A percentile compares a stretch with the other conserved stretches of the same genome.
Evolutionary conservation across 169 alveolate genomes (phyloP).

Genomic region (Cryptosporidium parvum): DNA sequence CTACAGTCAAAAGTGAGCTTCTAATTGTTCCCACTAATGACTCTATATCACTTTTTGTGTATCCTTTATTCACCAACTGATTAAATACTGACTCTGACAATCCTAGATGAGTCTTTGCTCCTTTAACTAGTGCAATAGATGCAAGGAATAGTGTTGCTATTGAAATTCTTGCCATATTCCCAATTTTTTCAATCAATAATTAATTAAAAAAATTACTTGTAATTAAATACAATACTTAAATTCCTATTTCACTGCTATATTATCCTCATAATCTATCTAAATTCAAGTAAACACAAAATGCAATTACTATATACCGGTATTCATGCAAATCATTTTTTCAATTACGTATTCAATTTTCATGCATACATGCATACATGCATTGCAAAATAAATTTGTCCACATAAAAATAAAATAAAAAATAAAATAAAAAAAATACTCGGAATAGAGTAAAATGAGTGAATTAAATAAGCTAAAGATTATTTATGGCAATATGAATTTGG

Average conservation of each 20-base stretch:
- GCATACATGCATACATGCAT: not conserved
- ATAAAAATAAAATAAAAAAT: not conserved
- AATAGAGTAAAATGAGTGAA: not conserved
- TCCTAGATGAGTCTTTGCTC: slow-evolving; percentile 70
- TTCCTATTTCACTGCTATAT: not conserved
- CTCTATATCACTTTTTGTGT: slow-evolving; percentile 56
- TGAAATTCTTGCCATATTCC: slow-evolving; percentile 52
- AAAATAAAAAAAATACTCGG: not conserved
- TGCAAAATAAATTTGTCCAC: not conserved
- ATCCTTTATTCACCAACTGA: slow-evolving; percentile 48
- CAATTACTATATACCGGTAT: not conserved
- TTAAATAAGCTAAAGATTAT: not conserved
- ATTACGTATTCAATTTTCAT: not conserved
- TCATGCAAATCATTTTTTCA: not conserved
- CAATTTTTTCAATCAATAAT: not conserved
- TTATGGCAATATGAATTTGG: not conserved
- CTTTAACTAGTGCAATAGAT: slow-evolving; percentile 20
- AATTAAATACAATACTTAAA: not conserved
- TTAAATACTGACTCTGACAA: slow-evolving; percentile 48
- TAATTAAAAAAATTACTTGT: not conserved
- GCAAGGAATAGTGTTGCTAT: slow-evolving; percentile 17
- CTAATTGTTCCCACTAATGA: slow-evolving; percentile 73
- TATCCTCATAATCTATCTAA: not conserved
- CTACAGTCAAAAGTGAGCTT: slow-evolving; percentile 49
- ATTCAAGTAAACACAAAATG: not conserved